phyloP scores from a whole-genome alignment of 768 basidiomycete genomes.

The Ramaria rubella region DNA sequence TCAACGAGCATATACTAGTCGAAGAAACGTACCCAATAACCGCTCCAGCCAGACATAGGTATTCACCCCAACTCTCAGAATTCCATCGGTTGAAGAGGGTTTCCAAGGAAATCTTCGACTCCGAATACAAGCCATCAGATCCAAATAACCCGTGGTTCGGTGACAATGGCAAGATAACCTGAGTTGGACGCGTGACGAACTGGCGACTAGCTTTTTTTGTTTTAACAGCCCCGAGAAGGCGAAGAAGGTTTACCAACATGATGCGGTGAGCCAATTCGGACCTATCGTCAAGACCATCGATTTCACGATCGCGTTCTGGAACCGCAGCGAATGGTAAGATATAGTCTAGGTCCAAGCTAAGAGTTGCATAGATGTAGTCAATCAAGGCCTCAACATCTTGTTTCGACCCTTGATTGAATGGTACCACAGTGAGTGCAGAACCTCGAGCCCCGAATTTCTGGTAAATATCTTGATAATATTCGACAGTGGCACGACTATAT shows the following conservation, averaged over 20 bases:
- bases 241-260: constrained; percentile 96
- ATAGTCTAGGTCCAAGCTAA: constrained; percentile 96
- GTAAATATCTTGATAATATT: constrained; percentile 98
- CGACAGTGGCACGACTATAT: constrained; percentile 91
- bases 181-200: constrained; percentile 96
- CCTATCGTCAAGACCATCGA: constrained; percentile 93
- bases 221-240: constrained; percentile 96
- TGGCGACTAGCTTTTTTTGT: constrained; percentile 95
- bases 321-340: constrained; percentile 98
- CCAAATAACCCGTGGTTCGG: constrained; percentile 98
- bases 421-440: constrained; percentile 95
- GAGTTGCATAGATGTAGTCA: constrained; percentile 94
- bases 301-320: constrained; percentile 97
- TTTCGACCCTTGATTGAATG: constrained; percentile 98
- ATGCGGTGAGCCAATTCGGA: constrained; percentile 98
- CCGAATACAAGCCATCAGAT: constrained; percentile 95
- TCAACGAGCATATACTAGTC: neutral
- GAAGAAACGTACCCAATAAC: constrained; percentile 80
- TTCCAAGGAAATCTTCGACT: constrained; percentile 97
- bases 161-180: constrained; percentile 95
- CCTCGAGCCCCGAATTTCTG: constrained; percentile 92
- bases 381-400: constrained; percentile 97
- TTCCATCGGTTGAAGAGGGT: constrained; percentile 97
- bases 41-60: constrained; percentile 94
- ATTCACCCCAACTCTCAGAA: constrained; percentile 99